Base-by-base conservation (phyloP, 73 alveolate species). In the Tetrahymena borealis region DNA sequence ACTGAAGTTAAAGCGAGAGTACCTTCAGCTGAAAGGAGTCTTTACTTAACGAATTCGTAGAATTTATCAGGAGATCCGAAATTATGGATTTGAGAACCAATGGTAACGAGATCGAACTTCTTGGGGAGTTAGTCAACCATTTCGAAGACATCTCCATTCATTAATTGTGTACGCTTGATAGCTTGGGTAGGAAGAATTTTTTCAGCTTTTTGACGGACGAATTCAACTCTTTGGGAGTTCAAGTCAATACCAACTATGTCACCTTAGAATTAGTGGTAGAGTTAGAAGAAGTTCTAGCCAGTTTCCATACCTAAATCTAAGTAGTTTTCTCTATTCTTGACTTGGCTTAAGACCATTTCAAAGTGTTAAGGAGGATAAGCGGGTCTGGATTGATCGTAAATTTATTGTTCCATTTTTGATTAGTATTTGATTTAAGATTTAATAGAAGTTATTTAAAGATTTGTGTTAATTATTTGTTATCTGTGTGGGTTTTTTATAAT, bases 11-110 rank as follows among this genome's bases (percentile, higher is more conserved):
- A 60, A 35, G 85, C 85, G 28, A 60, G 85, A n/a, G 85, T 60
- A 60, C 85, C 85, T 60, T 60, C 85, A 60, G 85, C 37, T 24
- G 85, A 60, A 60, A 60, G 85, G 85, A 60, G 85, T 60, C 85
- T 60, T 60, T 60, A 32, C 85, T 60, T 60, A 9, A 35, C 85
- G 13, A 60, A 60, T 60, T 60, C n/a, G 85, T 60, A 60, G 28
- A 60, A 60, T 20, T 60, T 60, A n/a, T 60, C 85, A 60, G 85
- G 85, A 15, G 85, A 60, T 32, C 85, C 85, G 31, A 60, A 60
- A 35, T 60, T 60, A 20, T 60, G 85, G 85, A 60, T 60, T 60
- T 60, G 28, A n/a, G 85, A 60, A 60, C 85, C 85, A 60, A 60
- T 60, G 28, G 85, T 60, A 16, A 60, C 85, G 28, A 60, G 85